Evolutionary conservation across 2,329 filamentous ascomycete species (phyloP), one percentile per base, ranked within the genome.

Genomic region (Boeremia exigua): DNA sequence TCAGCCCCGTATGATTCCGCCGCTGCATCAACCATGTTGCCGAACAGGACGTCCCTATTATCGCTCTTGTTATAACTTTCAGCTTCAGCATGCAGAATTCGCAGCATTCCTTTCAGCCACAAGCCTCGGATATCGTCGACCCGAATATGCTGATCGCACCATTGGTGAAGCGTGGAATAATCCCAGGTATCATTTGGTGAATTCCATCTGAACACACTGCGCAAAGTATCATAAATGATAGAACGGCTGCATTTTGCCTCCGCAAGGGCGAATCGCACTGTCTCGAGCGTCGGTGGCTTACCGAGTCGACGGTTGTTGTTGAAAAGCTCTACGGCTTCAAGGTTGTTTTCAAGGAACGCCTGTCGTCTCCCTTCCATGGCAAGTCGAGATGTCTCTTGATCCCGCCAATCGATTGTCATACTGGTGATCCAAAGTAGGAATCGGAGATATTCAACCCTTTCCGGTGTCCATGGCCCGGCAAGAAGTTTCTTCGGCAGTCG

Each of bases 271-370:
- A 70, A 72, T 4, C 49, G 52, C 0, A 75, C 60, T 8, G 52
- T 61, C 7, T 61, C 59, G 11, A 73, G 29, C 6, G 33, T 52
- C 2, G 72, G 67, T 2, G 62, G 43, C 48, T 62, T 67, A 0
- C 71, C 72, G 2, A 75, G 61, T 1, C 71, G 61, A 9, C 71
- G 61, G 30, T 72, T 71, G 32, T 73, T 66, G 32, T 73, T 72
- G 57, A 74, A 73, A 0, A 73, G 58, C 40, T 73, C 67, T 6
- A 75, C 70, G 5, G 63, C 72, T n/a, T 68, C 70, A 1, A 73
- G 60, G 27, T 70, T 72, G 1, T 46, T 39, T 17, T 69, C 61
- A 2, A 67, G 47, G 11, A 75, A 65, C 1, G 72, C 72, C 19
- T 67, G 60, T 9, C 48, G 57, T 37, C 63, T 65, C 0, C 68